phyloP scores from a whole-genome alignment of 2,329 filamentous ascomycete species.

The Diaporthe capsici region DNA sequence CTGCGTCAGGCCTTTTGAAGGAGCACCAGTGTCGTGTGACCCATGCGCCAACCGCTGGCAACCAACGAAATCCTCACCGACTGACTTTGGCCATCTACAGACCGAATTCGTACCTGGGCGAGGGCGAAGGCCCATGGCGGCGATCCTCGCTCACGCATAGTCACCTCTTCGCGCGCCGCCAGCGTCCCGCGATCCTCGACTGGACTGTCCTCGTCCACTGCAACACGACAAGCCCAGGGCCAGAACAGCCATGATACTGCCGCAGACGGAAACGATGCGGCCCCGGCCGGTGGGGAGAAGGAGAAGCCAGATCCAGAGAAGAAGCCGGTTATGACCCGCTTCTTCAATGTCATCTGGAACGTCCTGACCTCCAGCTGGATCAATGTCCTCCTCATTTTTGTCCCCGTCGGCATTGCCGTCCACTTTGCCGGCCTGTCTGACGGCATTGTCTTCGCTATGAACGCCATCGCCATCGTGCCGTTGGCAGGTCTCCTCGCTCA shows the following conservation, averaged over 20 bases:
- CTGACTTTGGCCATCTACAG: constrained; percentile 39
- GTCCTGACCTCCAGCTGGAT: constrained; percentile 74
- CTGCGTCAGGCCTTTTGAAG: neutral
- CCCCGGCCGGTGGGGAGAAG: constrained; percentile 9
- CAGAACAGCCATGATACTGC: constrained; percentile 18
- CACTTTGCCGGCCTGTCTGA: constrained; percentile 56
- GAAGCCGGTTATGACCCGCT: constrained; percentile 46
- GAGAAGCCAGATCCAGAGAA: constrained; percentile 42
- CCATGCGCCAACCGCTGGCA: neutral
- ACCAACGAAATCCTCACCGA: neutral
- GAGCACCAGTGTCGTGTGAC: neutral
- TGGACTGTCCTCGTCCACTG: constrained; percentile 17
- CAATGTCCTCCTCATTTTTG: constrained; percentile 77
- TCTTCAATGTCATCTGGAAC: constrained; percentile 63
- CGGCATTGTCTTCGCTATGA: constrained; percentile 70
- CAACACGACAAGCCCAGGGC: neutral
- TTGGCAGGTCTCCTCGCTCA: constrained; percentile 70
- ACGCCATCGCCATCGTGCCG: constrained; percentile 72
- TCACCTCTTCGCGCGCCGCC: constrained; percentile 35
- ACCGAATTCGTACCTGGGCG: constrained; percentile 50
- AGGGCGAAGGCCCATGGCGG: constrained; percentile 48
- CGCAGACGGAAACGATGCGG: neutral
- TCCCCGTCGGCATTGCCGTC: constrained; percentile 76
- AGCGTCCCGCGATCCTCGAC: constrained; percentile 31
- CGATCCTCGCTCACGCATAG: constrained; percentile 41